These are phyloP conservation scores for Umbelopsis sp. DNA, from an alignment of 192 early-diverging fungal genomes.

Conservation along the genomic window DNA sequence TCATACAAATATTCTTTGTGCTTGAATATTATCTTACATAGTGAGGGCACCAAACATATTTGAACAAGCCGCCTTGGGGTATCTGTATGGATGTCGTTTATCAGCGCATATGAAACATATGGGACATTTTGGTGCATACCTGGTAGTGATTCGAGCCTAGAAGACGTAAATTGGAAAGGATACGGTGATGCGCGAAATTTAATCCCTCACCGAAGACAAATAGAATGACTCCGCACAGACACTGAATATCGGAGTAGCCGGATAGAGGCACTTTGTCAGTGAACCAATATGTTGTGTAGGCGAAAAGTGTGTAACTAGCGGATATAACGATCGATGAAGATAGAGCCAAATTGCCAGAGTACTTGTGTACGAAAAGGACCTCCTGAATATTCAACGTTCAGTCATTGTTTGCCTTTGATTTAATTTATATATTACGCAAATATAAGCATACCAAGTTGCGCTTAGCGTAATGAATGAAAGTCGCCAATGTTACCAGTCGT, in stretches of 20 bases:
- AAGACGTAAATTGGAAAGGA: slow-evolving; percentile 19
- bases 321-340: slow-evolving; percentile 13
- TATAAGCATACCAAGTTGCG: slow-evolving; percentile 26
- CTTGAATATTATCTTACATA: slow-evolving; percentile 22
- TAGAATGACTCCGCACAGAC: background rate
- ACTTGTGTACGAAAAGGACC: slow-evolving; percentile 25
- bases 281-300: background rate
- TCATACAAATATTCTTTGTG: background rate
- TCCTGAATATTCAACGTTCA: slow-evolving; percentile 19
- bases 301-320: slow-evolving; percentile 1
- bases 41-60: slow-evolving; percentile 36
- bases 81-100: slow-evolving; percentile 13
- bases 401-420: background rate
- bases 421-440: background rate
- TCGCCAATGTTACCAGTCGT: background rate
- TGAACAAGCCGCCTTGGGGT: slow-evolving; percentile 27
- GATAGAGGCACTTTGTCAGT: background rate
- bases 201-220: slow-evolving; percentile 28
- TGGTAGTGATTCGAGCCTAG: slow-evolving; percentile 21
- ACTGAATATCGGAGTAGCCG: background rate
- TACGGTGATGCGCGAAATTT: slow-evolving; percentile 28
- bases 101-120: background rate
- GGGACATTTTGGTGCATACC: background rate
- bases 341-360: slow-evolving; percentile 22
- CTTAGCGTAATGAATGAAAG: slow-evolving; percentile 25